These are phyloP conservation scores for Phytophthora melonis DNA, from an alignment of 352 stramenopile species.

Conservation along the genomic window DNA sequence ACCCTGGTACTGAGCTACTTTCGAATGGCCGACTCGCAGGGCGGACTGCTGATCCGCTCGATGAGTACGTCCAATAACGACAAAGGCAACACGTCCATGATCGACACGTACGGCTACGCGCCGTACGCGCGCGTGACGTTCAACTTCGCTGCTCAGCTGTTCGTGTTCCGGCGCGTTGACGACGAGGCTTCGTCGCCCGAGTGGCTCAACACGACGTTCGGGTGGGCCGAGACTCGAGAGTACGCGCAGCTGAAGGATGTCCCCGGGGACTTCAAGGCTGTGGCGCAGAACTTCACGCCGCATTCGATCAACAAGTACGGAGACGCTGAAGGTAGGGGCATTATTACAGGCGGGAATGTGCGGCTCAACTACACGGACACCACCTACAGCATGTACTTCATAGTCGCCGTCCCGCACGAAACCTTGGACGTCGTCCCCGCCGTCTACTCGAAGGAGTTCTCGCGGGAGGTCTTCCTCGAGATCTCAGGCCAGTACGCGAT, in stretches of 20 bases:
- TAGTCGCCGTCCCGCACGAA: constrained; percentile 72
- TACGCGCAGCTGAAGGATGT: constrained; percentile 75
- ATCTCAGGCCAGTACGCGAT: constrained; percentile 62
- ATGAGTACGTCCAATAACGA: constrained; percentile 79
- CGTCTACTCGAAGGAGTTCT: constrained; percentile 86
- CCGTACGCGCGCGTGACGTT: constrained; percentile 76
- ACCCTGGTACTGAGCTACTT: constrained; percentile 82
- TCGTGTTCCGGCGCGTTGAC: constrained; percentile 73
- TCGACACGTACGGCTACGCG: constrained; percentile 55
- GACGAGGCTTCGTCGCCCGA: constrained; percentile 65
- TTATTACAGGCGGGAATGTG: constrained; percentile 75
- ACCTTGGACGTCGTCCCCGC: constrained; percentile 60
- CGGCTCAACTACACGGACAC: constrained; percentile 62
- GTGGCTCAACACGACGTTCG: constrained; percentile 71
- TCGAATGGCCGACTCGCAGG: constrained; percentile 73
- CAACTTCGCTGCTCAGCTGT: constrained; percentile 80
- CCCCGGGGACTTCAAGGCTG: constrained; percentile 66
- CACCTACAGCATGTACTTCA: constrained; percentile 88
- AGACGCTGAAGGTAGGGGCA: constrained; percentile 60
- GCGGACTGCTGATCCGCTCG: constrained; percentile 73
- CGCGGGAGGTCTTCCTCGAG: constrained; percentile 60
- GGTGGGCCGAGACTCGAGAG: constrained; percentile 68
- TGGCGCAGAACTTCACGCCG: constrained; percentile 67
- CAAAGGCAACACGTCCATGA: constrained; percentile 73
- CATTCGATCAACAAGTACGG: constrained; percentile 81